Conservation (phyloP, 495 filamentous ascomycete species). For the Ramalina intermedia region DNA sequence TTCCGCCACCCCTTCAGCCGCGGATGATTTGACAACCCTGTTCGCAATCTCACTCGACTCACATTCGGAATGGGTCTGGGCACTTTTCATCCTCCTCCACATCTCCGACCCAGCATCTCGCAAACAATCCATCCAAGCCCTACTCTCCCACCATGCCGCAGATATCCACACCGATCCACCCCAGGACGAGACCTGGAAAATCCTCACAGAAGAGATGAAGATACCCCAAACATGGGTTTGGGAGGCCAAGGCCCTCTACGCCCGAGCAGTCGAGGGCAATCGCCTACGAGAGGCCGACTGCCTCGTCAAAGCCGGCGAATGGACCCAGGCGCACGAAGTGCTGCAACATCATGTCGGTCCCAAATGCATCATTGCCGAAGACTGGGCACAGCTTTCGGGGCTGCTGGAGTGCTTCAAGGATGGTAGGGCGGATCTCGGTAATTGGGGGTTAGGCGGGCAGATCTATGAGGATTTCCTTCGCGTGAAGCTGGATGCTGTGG, state of each 20-base stretch:
- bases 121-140: constrained; percentile 43
- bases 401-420: constrained; percentile 54
- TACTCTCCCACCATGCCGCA: constrained; percentile 40
- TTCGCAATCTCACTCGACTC: constrained; percentile 61
- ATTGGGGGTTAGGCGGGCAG: constrained; percentile 66
- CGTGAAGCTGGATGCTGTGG: constrained; percentile 25
- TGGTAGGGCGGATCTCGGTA: constrained; percentile 28
- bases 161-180: constrained; percentile 30
- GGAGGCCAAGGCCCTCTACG: constrained; percentile 73
- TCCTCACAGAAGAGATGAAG: constrained; percentile 43
- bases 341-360: constrained; percentile 69
- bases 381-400: constrained; percentile 48
- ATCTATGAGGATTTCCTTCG: constrained; percentile 73
- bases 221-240: constrained; percentile 69
- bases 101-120: constrained; percentile 49
- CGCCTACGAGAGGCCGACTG: constrained; percentile 53
- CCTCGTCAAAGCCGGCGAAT: constrained; percentile 59
- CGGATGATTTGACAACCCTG: constrained; percentile 50
- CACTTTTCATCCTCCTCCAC: constrained; percentile 64
- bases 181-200: constrained; percentile 37
- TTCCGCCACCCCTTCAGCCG: constrained; percentile 29
- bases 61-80: constrained; percentile 50
- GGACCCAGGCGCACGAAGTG: constrained; percentile 68
- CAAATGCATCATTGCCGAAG: constrained; percentile 58
- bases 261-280: constrained; percentile 50